These are phyloP conservation scores for Cephalotrichum gorgonifer DNA, from an alignment of 2,329 filamentous ascomycete species.

Conservation along the genomic window DNA sequence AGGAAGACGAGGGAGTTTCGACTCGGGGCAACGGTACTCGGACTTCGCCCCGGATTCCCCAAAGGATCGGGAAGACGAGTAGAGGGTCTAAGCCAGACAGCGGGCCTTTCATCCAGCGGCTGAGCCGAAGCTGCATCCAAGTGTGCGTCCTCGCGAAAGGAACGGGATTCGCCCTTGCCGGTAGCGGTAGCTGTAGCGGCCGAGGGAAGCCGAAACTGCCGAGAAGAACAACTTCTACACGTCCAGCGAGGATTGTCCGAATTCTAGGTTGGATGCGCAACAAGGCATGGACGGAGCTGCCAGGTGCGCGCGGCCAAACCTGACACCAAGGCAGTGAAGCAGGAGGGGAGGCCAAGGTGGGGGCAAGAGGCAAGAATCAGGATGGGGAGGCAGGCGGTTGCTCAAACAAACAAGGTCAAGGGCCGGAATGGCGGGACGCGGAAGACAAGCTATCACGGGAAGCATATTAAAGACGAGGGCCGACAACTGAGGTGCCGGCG, in stretches of 20 bases:
- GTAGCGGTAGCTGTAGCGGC: not conserved
- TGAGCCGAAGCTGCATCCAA: not conserved
- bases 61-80: not conserved
- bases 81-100: not conserved
- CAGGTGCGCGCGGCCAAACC: not conserved
- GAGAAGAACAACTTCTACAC: not conserved
- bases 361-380: not conserved
- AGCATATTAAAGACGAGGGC: not conserved
- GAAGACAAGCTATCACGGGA: not conserved
- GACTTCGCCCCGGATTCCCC: slow-evolving; percentile 3
- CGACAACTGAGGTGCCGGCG: not conserved
- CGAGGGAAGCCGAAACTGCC: not conserved
- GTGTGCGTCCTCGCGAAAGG: not conserved
- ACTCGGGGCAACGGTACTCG: not conserved
- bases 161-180: not conserved
- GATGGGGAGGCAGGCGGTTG: not conserved
- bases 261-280: not conserved
- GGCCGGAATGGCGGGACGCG: slow-evolving; percentile 1
- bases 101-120: not conserved
- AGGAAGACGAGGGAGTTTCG: not conserved
- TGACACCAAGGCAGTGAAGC: not conserved
- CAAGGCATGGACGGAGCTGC: not conserved
- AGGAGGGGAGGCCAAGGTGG: too few relatives aligned
- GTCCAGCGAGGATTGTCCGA: not conserved
- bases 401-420: not conserved